These are phyloP conservation scores for Epichloe aotearoae DNA, from an alignment of 2,329 filamentous ascomycete genomes.

Conservation along the genomic window DNA sequence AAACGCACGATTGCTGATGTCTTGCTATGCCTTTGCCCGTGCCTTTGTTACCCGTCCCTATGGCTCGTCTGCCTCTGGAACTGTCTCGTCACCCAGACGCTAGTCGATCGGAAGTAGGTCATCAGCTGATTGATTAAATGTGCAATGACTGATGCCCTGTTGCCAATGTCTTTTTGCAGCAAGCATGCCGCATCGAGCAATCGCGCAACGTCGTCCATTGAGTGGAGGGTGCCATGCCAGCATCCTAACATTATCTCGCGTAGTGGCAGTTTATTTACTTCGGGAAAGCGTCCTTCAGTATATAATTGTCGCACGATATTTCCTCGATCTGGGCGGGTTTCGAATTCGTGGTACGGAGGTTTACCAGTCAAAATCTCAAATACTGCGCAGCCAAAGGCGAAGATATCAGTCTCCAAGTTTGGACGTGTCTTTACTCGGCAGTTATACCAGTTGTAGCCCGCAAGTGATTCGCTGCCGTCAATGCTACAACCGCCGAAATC, in stretches of 20 bases:
- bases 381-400: neutral
- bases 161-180: neutral
- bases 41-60: too few species aligned
- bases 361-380: neutral
- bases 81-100: too few species aligned
- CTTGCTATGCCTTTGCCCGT: too few species aligned
- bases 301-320: neutral
- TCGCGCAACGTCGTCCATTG: conserved; percentile 2
- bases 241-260: conserved; percentile 5
- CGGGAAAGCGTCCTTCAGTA: conserved; percentile 1
- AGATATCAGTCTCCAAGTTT: neutral
- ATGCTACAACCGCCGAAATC: conserved; percentile 6
- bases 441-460: conserved; percentile 6
- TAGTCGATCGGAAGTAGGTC: too few species aligned
- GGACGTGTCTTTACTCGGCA: neutral
- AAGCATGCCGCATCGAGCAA: neutral
- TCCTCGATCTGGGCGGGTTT: neutral
- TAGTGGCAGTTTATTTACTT: conserved; percentile 1
- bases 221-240: conserved; percentile 4
- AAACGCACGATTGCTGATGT: too few species aligned
- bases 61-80: too few species aligned
- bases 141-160: too few species aligned
- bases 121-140: too few species aligned
- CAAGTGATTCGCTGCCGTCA: conserved; percentile 2
- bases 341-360: neutral